phyloP scores from a whole-genome alignment of 2,329 filamentous ascomycete species.

The Emmonsiellopsis sp. region DNA sequence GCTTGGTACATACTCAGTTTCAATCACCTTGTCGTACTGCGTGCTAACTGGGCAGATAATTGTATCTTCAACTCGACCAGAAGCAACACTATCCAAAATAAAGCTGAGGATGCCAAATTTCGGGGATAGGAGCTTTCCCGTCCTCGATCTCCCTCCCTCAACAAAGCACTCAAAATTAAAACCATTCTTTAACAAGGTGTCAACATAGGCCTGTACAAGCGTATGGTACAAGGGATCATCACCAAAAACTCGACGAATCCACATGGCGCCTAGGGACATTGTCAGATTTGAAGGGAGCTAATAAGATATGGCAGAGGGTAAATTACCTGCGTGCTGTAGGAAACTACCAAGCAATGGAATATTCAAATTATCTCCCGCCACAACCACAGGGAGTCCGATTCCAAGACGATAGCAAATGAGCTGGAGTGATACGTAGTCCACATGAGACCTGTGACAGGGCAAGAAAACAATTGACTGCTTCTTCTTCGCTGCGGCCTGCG shows the following conservation, averaged over 20 bases:
- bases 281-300: slow-evolving; percentile 11
- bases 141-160: slow-evolving; percentile 85
- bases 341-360: slow-evolving; percentile 85
- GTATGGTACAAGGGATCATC: slow-evolving; percentile 85
- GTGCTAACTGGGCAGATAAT: slow-evolving; percentile 94
- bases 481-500: slow-evolving; percentile 70
- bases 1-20: slow-evolving; percentile 57
- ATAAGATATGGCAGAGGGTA: not conserved
- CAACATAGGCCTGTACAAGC: slow-evolving; percentile 92
- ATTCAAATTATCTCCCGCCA: slow-evolving; percentile 93
- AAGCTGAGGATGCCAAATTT: slow-evolving; percentile 95
- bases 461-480: slow-evolving; percentile 95
- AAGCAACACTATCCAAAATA: slow-evolving; percentile 80
- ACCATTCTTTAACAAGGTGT: slow-evolving; percentile 79
- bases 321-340: slow-evolving; percentile 72
- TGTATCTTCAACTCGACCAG: slow-evolving; percentile 77
- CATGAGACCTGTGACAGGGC: slow-evolving; percentile 87
- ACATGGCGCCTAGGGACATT: slow-evolving; percentile 62
- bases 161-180: slow-evolving; percentile 98
- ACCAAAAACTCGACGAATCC: slow-evolving; percentile 85
- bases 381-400: slow-evolving; percentile 78
- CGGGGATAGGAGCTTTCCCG: slow-evolving; percentile 83
- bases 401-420: slow-evolving; percentile 92
- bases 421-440: slow-evolving; percentile 92
- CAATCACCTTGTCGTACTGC: slow-evolving; percentile 98